Percentiles rank a stretch among this genome's conserved stretches.
These are phyloP conservation scores for Irpex sp. DNA, from an alignment of 1,284 basidiomycete species.

Conservation along the genomic window DNA sequence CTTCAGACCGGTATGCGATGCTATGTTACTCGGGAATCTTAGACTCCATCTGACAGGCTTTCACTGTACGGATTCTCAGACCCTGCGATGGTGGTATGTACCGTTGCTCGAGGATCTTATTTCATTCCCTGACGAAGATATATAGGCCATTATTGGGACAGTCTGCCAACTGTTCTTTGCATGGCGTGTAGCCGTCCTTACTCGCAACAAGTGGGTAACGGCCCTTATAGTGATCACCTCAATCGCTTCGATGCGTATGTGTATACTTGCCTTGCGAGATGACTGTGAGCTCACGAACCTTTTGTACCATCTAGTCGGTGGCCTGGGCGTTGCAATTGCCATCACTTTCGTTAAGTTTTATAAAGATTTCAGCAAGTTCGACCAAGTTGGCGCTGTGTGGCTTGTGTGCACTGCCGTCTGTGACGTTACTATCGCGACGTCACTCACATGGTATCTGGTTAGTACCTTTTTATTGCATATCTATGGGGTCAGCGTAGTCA, in stretches of 20 bases:
- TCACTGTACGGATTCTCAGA: slow-evolving; percentile 3
- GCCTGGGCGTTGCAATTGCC: slow-evolving; percentile 15
- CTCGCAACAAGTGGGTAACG: slow-evolving; percentile 19
- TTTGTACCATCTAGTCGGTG: slow-evolving; percentile 13
- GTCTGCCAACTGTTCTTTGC: slow-evolving; percentile 35
- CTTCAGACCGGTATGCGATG: slow-evolving; percentile 1
- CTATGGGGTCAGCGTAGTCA: background rate
- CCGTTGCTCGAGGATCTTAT: background rate
- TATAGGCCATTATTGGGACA: slow-evolving; percentile 23
- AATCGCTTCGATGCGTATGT: slow-evolving; percentile 13
- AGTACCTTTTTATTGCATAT: background rate
- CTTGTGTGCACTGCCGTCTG: slow-evolving; percentile 14
- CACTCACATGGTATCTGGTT: slow-evolving; percentile 16
- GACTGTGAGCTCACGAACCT: too few species aligned
- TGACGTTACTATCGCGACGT: slow-evolving; percentile 11
- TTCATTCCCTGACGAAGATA: background rate
- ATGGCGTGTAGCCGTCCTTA: slow-evolving; percentile 28
- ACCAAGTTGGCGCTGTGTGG: slow-evolving; percentile 16
- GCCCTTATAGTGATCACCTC: slow-evolving; percentile 14
- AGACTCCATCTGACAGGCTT: background rate
- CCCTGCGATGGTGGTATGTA: slow-evolving; percentile 13
- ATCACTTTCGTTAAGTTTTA: slow-evolving; percentile 12
- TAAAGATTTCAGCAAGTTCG: slow-evolving; percentile 12
- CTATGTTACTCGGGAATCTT: background rate
- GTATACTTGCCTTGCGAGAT: background rate